A percentile compares a stretch with the other conserved stretches of the same genome.
phyloP scores from a whole-genome alignment of 768 basidiomycete species.

The Symmetrospora coprosmae region DNA sequence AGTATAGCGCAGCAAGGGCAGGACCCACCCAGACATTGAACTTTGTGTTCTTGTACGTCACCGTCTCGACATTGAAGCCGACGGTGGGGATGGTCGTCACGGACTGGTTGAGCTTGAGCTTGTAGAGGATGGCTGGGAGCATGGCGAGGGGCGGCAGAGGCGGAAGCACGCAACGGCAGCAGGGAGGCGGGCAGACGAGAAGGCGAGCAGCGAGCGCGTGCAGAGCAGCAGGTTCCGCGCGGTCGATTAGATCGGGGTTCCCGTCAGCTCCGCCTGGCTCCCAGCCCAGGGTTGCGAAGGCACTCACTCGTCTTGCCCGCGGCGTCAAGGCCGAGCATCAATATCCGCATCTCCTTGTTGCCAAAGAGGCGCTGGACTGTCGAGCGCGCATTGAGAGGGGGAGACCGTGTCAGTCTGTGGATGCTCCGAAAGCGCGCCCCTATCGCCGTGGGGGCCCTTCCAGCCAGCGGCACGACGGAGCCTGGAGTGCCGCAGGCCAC shows the following conservation, averaged over 20 bases:
- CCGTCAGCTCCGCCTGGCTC: too few species aligned
- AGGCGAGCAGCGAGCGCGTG: neutral
- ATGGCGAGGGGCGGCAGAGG: neutral
- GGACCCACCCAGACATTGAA: constrained; percentile 42
- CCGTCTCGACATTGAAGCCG: constrained; percentile 98
- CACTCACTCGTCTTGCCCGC: constrained; percentile 93
- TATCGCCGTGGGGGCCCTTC: neutral
- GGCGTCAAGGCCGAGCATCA: constrained; percentile 90
- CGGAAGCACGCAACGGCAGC: neutral
- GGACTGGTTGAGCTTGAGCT: constrained; percentile 95
- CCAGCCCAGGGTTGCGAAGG: too few species aligned
- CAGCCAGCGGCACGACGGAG: neutral
- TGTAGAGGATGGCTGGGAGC: constrained; percentile 80
- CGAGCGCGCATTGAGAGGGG: too few species aligned
- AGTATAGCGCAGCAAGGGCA: neutral
- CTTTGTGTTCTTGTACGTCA: constrained; percentile 86
- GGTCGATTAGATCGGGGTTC: neutral
- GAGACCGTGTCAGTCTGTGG: too few species aligned
- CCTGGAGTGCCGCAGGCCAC: neutral
- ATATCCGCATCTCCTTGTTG: constrained; percentile 80
- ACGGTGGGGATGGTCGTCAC: constrained; percentile 97
- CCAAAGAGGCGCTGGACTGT: constrained; percentile 51
- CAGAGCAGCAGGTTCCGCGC: neutral
- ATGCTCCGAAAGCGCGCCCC: too few species aligned
- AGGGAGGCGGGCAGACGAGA: neutral